phyloP scores from a whole-genome alignment of 1,284 basidiomycete genomes.

The Stygiomarasmius scandens region DNA sequence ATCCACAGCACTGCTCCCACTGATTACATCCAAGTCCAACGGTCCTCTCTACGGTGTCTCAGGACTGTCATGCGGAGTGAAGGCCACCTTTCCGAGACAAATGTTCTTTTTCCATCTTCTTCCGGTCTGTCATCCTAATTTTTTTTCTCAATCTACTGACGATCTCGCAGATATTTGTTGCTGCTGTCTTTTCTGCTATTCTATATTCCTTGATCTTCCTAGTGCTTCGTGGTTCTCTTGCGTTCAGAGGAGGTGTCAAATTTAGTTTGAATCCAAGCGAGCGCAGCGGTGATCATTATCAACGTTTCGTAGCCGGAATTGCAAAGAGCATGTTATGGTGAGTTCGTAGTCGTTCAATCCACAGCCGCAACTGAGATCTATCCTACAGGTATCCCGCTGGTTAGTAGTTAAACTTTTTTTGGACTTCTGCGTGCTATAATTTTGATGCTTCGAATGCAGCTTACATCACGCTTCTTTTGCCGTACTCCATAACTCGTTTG shows the following conservation, averaged over 20 bases:
- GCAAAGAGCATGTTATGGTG: constrained; percentile 72
- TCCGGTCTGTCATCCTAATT: constrained; percentile 46
- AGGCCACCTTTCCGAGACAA: constrained; percentile 39
- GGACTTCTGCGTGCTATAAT: constrained; percentile 2
- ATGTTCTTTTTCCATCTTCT: constrained; percentile 58
- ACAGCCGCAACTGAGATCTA: constrained; percentile 9
- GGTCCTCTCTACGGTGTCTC: constrained; percentile 53
- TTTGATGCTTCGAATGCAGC: constrained; percentile 35
- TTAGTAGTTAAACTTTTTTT: constrained; percentile 30
- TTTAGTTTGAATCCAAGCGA: constrained; percentile 49
- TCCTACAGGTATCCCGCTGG: constrained; percentile 62
- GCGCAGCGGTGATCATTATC: constrained; percentile 51
- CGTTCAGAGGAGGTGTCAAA: constrained; percentile 46
- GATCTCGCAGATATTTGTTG: constrained; percentile 54
- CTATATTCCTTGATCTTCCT: constrained; percentile 63
- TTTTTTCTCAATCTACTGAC: constrained; percentile 8
- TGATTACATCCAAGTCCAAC: constrained; percentile 24
- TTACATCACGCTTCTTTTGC: constrained; percentile 61
- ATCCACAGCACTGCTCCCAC: constrained; percentile 44
- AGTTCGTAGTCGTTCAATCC: constrained; percentile 21
- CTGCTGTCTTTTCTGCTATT: constrained; percentile 53
- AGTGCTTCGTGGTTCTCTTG: constrained; percentile 54
- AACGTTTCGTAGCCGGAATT: constrained; percentile 59
- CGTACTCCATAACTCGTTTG: constrained; percentile 57
- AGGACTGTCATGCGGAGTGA: constrained; percentile 56